Evolutionary conservation across 2,329 filamentous ascomycete genomes (phyloP), one percentile per base, ranked within the genome.

Genomic region (Neopestalotiopsis clavispora): DNA sequence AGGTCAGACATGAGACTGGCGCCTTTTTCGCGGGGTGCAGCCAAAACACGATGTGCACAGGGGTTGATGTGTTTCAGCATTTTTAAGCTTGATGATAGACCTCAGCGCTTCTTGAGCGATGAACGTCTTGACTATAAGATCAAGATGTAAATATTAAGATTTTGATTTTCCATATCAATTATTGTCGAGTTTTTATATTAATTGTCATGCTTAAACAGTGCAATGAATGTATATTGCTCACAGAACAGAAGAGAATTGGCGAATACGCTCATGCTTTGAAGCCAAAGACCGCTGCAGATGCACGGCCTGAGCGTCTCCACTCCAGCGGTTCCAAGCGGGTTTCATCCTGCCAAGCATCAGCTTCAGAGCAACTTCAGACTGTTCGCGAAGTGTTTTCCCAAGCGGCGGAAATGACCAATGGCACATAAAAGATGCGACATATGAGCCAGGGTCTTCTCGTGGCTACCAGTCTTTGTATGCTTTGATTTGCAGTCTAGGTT

Each of bases 1-100:
- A 70, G 32, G 69, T 63, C n/a, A 23, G 10, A 62, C 49, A 38
- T 67, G 66, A 67, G 66, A 67, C 66, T 63, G 40, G 40, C 34
- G 56, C 52, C 45, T 20, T 52, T 52, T 60, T 60, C 20, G 32
- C 40, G 52, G 65, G 65, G 65, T 59, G 56, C 65, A 67, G 65
- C 52, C 65, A 42, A 59, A 67, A 67, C 56, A 56, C 40, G 42
- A 30, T 23, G 32, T 34, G 32, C 9, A 14, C 65, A 67, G 65
- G 65, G 65, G 56, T 23, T 38, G 30, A 28, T n/a, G 59, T 60
- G 65, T 67, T 67, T 67, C 65, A 67, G 65, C 52, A 52, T n/a
- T n/a, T 66, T 66, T 49, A 45, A 59, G 57, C 57, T 59, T 59
- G 57, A 30, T 59, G 14, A 52, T 20, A 7, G 13, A n/a, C 45